A percentile compares a stretch with the other conserved stretches of the same genome.
Conservation (phyloP, 495 filamentous ascomycete genomes). For the Podospora fimiseda region DNA sequence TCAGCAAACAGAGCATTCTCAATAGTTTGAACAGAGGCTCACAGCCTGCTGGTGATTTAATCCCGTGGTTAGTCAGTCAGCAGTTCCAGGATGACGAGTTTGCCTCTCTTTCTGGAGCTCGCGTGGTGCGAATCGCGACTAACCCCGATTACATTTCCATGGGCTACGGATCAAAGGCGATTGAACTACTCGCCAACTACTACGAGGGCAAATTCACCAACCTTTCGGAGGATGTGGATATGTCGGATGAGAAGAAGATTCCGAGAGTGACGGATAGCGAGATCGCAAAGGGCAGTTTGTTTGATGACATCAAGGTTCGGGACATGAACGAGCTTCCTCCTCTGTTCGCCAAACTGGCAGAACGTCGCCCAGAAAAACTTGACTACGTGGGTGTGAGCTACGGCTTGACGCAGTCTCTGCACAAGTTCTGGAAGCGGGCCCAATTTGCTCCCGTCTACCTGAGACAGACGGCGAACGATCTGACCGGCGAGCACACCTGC, state of each 20-base stretch:
- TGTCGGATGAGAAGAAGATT: constrained; percentile 52
- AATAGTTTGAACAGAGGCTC: constrained; percentile 84
- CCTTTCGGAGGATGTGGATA: constrained; percentile 56
- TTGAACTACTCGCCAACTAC: constrained; percentile 82
- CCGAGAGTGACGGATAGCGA: constrained; percentile 79
- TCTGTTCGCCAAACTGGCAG: constrained; percentile 80
- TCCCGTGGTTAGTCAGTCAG: constrained; percentile 96
- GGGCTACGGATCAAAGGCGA: constrained; percentile 88
- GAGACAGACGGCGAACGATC: constrained; percentile 89
- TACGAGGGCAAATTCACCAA: constrained; percentile 90
- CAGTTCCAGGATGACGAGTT: constrained; percentile 99
- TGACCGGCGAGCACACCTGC: constrained; percentile 96
- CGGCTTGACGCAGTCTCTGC: constrained; percentile 78
- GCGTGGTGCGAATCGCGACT: constrained; percentile 91
- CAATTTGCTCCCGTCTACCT: constrained; percentile 89
- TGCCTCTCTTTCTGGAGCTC: constrained; percentile 83
- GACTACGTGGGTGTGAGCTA: constrained; percentile 96
- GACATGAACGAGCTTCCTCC: constrained; percentile 90
- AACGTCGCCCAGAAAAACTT: constrained; percentile 70
- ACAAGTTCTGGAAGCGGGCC: constrained; percentile 93
- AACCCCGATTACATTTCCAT: constrained; percentile 86
- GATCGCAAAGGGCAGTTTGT: constrained; percentile 67
- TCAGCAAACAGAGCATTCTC: constrained; percentile 86
- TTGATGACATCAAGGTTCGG: constrained; percentile 80
- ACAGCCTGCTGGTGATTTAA: constrained; percentile 87